These are phyloP conservation scores for Botrytis deweyae DNA, from an alignment of 2,329 filamentous ascomycete genomes.

Conservation along the genomic window DNA sequence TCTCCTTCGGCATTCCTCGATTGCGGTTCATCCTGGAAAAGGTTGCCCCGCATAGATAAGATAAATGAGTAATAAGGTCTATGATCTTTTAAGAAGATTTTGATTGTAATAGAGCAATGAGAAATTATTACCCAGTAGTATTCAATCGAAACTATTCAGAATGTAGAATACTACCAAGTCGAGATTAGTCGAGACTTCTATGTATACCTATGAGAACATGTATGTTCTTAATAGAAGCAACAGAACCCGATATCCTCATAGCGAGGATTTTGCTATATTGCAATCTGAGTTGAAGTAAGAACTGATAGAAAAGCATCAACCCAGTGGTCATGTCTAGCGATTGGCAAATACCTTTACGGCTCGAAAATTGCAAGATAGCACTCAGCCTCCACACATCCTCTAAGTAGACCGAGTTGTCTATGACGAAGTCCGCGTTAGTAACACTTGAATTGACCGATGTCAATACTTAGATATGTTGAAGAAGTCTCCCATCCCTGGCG, in stretches of 20 bases:
- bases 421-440: neutral
- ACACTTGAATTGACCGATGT: neutral
- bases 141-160: neutral
- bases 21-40: neutral
- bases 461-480: neutral
- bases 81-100: neutral
- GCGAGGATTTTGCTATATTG: neutral
- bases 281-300: neutral
- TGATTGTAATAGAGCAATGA: neutral
- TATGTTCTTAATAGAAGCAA: neutral
- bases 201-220: neutral
- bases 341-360: neutral
- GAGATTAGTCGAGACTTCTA: neutral
- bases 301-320: neutral
- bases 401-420: neutral
- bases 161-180: neutral
- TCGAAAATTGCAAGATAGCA: neutral
- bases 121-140: neutral
- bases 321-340: neutral
- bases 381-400: neutral
- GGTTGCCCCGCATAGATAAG: slow-evolving; percentile 19
- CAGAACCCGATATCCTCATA: neutral
- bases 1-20: neutral
- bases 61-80: slow-evolving; percentile 3
- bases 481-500: neutral